These are phyloP conservation scores for Epichloe glyceriae DNA, from an alignment of 2,329 filamentous ascomycete species.

Conservation along the genomic window DNA sequence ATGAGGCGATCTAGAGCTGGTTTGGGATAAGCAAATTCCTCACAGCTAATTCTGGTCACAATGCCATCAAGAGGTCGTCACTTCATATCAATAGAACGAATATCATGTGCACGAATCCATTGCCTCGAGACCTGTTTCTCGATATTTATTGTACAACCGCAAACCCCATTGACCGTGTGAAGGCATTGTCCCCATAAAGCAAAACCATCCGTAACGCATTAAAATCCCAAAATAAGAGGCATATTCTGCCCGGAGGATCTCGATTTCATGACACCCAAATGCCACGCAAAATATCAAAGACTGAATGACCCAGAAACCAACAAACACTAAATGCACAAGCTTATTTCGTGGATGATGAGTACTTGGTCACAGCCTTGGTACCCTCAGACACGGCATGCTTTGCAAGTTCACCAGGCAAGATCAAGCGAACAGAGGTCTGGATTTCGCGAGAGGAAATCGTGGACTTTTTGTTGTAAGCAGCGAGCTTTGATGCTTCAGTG, in stretches of 20 bases:
- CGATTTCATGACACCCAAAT: conserved; percentile 45
- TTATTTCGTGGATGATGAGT: conserved; percentile 99
- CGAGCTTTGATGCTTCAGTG: conserved; percentile 96
- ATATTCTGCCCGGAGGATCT: conserved; percentile 30
- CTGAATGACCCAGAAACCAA: conserved; percentile 37
- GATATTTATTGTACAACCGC: conserved; percentile 61
- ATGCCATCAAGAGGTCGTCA: neutral
- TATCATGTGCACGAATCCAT: conserved; percentile 50
- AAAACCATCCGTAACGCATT: conserved; percentile 65
- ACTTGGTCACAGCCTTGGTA: conserved; percentile 99
- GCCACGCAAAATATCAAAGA: conserved; percentile 37
- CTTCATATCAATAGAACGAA: neutral
- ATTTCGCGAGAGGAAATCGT: conserved; percentile 99
- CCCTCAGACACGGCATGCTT: conserved; percentile 99
- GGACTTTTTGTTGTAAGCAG: conserved; percentile 99
- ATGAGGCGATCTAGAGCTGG: conserved; percentile 81
- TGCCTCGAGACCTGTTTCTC: conserved; percentile 48
- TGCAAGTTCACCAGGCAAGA: conserved; percentile 94
- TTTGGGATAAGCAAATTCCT: conserved; percentile 40
- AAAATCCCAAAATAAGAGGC: conserved; percentile 37
- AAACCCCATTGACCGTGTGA: conserved; percentile 55
- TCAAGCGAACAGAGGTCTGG: conserved; percentile 95
- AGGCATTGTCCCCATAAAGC: conserved; percentile 56
- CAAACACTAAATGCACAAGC: conserved; percentile 36
- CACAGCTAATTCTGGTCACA: neutral